Percentiles rank a stretch among this genome's conserved stretches.
Conservation (phyloP, 805 yeast species). For the Candida silvatica region DNA sequence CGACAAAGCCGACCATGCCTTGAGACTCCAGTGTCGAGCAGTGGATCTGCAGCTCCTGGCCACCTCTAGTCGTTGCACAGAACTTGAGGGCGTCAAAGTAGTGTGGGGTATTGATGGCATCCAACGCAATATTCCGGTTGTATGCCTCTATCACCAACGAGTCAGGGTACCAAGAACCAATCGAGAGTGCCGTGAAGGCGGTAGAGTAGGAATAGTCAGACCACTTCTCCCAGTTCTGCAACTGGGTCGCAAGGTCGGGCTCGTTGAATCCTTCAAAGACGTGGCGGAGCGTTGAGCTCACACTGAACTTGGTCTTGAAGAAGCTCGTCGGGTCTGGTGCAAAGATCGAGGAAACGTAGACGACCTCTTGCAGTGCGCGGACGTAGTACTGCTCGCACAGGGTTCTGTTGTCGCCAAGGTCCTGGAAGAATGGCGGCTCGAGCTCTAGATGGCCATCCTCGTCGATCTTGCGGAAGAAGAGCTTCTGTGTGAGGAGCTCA, state of each 20-base stretch:
- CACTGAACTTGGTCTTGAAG: constrained; percentile 11
- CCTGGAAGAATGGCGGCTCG: constrained; percentile 20
- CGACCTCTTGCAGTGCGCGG: constrained; percentile 45
- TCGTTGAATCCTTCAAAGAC: constrained; percentile 19
- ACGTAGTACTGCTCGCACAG: constrained; percentile 39
- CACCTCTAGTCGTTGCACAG: constrained; percentile 39
- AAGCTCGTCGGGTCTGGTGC: constrained; percentile 14
- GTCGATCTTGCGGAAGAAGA: constrained; percentile 33
- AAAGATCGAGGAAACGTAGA: constrained; percentile 30
- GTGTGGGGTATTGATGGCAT: constrained; percentile 35
- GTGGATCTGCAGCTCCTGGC: constrained; percentile 34
- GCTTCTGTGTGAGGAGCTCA: constrained; percentile 35
- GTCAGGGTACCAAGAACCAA: constrained; percentile 40
- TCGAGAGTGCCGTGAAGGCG: constrained; percentile 35
- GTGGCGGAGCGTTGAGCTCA: constrained; percentile 12
- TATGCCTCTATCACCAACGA: constrained; percentile 39
- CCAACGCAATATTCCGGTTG: constrained; percentile 30
- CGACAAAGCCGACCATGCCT: constrained; percentile 45
- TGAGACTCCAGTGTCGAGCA: constrained; percentile 40
- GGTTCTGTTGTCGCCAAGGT: constrained; percentile 16
- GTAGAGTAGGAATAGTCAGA: constrained; percentile 13
- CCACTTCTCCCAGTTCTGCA: constrained; percentile 17
- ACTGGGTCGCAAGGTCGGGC: constrained; percentile 14
- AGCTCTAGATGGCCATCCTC: constrained; percentile 14
- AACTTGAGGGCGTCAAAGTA: constrained; percentile 51